Percentiles rank a stretch among this genome's conserved stretches.
phyloP scores from a whole-genome alignment of 2,329 filamentous ascomycete genomes.

The Amphichorda felina region DNA sequence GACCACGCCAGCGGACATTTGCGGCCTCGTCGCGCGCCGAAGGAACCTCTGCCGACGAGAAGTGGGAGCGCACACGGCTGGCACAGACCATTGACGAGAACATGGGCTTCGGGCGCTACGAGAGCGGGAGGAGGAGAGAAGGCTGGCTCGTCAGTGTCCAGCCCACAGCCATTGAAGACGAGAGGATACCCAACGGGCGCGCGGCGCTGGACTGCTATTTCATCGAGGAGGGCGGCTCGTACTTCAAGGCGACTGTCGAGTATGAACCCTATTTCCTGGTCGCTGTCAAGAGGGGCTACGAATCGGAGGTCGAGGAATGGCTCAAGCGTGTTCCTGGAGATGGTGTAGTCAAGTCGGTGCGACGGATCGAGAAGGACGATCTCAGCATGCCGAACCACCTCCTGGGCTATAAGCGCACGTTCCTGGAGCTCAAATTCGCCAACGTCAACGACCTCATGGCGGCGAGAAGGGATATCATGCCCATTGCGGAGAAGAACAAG shows the following conservation, averaged over 20 bases:
- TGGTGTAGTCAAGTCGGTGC: conserved; percentile 69
- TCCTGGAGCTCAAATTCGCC: conserved; percentile 74
- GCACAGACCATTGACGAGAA: conserved; percentile 86
- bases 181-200: conserved; percentile 70
- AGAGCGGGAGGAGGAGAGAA: conserved; percentile 67
- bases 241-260: conserved; percentile 89
- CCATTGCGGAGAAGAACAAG: conserved; percentile 91
- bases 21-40: conserved; percentile 69
- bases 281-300: conserved; percentile 75
- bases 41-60: conserved; percentile 84
- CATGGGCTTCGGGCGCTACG: conserved; percentile 89
- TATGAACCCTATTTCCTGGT: conserved; percentile 96
- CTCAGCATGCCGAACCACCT: conserved; percentile 91
- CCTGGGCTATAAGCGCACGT: conserved; percentile 78
- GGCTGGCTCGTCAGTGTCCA: conserved; percentile 97
- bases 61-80: conserved; percentile 71
- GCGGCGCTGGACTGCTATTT: conserved; percentile 96
- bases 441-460: conserved; percentile 80
- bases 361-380: conserved; percentile 81
- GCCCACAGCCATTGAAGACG: conserved; percentile 76
- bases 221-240: conserved; percentile 73
- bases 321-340: conserved; percentile 65
- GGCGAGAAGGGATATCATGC: conserved; percentile 75
- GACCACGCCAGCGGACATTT: conserved; percentile 61
- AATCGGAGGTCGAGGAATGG: conserved; percentile 95